Conservation (phyloP, 2,329 filamentous ascomycete genomes). For the Penicillium sp. region DNA sequence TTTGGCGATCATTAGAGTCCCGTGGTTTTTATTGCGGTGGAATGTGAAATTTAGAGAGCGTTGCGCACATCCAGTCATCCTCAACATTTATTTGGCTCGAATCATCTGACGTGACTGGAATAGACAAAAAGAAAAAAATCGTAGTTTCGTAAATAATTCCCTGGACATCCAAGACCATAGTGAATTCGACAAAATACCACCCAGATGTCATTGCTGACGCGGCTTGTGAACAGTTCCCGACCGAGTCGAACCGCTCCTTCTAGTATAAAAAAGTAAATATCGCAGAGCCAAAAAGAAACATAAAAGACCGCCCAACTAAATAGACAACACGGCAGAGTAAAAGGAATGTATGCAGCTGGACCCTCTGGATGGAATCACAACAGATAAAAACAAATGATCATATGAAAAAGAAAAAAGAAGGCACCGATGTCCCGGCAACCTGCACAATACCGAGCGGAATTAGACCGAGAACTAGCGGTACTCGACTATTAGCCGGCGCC, state of each 20-base stretch:
- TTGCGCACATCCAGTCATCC: too few relatives aligned
- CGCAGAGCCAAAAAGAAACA: not conserved
- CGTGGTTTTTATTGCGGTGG: too few relatives aligned
- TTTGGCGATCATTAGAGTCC: too few relatives aligned
- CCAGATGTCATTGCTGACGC: constrained; percentile 13
- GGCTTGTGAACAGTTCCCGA: not conserved
- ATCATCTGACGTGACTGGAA: too few relatives aligned
- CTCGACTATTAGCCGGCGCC: constrained; percentile 37
- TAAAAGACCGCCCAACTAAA: not conserved
- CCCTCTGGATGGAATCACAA: too few relatives aligned
- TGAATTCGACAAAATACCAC: constrained; percentile 17
- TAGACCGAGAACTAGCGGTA: too few relatives aligned
- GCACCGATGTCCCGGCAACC: too few relatives aligned
- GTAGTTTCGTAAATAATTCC: not conserved
- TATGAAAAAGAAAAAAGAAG: constrained; percentile 8
- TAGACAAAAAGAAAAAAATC: not conserved
- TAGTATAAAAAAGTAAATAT: not conserved
- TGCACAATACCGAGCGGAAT: too few relatives aligned
- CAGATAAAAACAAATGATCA: constrained; percentile 3
- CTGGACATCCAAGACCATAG: too few relatives aligned
- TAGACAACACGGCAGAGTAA: not conserved
- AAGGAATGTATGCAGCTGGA: too few relatives aligned
- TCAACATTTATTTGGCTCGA: too few relatives aligned
- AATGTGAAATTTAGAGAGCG: too few relatives aligned
- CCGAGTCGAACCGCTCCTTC: not conserved